Percentiles rank a stretch among this genome's conserved stretches.
Conservation (phyloP, 2,329 filamentous ascomycete species). For the Diaporthe citri region DNA sequence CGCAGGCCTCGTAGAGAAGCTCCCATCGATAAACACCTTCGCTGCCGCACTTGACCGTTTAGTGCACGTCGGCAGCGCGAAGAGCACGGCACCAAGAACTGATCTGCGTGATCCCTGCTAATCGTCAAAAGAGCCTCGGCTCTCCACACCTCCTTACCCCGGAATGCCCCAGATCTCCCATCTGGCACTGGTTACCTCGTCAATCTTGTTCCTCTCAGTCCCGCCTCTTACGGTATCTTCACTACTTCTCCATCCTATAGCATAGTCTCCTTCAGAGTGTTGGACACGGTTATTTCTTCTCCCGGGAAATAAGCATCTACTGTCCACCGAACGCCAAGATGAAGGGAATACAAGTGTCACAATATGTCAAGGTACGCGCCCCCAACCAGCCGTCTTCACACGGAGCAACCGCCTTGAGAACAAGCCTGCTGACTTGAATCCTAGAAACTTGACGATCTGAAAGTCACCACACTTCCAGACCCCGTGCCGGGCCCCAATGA, state of each 20-base stretch:
- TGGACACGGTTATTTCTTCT: background rate
- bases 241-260: background rate
- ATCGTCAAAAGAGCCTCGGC: slow-evolving; percentile 36
- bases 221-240: background rate
- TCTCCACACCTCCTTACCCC: slow-evolving; percentile 36
- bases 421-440: background rate
- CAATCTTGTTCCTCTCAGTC: background rate
- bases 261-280: background rate
- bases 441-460: slow-evolving; percentile 83
- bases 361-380: slow-evolving; percentile 51
- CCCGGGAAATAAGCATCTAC: background rate
- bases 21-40: background rate
- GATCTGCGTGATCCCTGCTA: slow-evolving; percentile 34
- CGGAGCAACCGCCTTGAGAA: background rate
- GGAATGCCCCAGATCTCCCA: slow-evolving; percentile 25
- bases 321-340: slow-evolving; percentile 42
- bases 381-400: background rate
- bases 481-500: slow-evolving; percentile 78
- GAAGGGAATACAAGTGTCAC: slow-evolving; percentile 51
- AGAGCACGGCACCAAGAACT: slow-evolving; percentile 3
- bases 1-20: background rate
- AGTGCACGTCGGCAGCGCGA: background rate
- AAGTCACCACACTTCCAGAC: slow-evolving; percentile 79
- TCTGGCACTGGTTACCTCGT: slow-evolving; percentile 1
- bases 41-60: background rate